These are phyloP conservation scores for Fusarium praegraminearum DNA, from an alignment of 2,329 filamentous ascomycete genomes.

Conservation along the genomic window DNA sequence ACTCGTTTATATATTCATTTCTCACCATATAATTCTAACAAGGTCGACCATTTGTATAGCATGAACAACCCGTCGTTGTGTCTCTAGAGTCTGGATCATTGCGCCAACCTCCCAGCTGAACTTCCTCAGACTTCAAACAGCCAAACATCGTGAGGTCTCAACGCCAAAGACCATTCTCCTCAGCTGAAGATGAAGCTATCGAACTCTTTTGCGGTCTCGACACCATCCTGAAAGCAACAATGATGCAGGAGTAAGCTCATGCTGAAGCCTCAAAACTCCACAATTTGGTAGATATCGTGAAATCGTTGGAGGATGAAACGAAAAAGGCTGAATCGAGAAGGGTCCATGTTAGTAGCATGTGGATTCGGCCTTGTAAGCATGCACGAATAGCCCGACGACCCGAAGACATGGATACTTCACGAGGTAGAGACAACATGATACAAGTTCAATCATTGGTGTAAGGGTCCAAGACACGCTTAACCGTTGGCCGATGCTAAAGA, in stretches of 20 bases:
- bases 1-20: slow-evolving; percentile 16
- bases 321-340: slow-evolving; percentile 7
- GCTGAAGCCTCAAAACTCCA: not conserved
- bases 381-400: not conserved
- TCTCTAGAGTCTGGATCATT: not conserved
- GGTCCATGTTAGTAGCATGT: not conserved
- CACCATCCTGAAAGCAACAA: not conserved
- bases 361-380: not conserved
- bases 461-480: not conserved
- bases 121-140: not conserved
- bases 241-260: not conserved
- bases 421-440: not conserved
- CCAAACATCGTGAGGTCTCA: not conserved
- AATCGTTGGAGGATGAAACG: not conserved
- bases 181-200: slow-evolving; percentile 12
- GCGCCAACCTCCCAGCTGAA: not conserved
- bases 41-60: no score
- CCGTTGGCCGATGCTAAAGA: not conserved
- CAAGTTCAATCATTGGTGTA: no score
- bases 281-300: not conserved
- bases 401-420: not conserved
- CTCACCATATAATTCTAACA: no score
- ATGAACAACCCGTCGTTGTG: not conserved
- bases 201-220: slow-evolving; percentile 14
- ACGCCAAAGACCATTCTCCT: not conserved